Percentiles rank a stretch among this genome's conserved stretches.
Conservation (phyloP, 1,284 basidiomycete genomes). For the Malassezia caprae region DNA sequence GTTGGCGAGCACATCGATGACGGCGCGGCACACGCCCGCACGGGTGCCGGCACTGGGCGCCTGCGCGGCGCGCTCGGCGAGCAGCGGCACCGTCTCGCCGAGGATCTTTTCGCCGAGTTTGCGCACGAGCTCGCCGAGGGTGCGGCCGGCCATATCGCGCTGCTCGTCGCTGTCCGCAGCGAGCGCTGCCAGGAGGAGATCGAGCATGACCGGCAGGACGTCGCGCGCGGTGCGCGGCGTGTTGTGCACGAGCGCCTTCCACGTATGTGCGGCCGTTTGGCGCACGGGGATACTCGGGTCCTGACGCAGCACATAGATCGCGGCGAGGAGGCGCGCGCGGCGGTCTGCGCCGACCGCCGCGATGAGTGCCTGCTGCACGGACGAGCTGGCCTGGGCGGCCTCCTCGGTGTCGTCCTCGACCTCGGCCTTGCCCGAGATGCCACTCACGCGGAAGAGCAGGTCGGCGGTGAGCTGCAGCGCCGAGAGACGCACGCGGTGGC, state of each 20-base stretch:
- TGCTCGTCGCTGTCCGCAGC: conserved; percentile 73
- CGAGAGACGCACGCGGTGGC: conserved; percentile 81
- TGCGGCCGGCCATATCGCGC: conserved; percentile 62
- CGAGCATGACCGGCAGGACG: conserved; percentile 63
- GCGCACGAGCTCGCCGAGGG: conserved; percentile 65
- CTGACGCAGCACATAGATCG: conserved; percentile 85
- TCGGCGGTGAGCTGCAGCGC: conserved; percentile 94
- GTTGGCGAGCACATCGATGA: conserved; percentile 82
- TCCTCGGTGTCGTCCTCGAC: conserved; percentile 73
- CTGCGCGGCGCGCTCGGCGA: conserved; percentile 57
- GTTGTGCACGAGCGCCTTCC: conserved; percentile 92
- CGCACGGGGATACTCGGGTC: conserved; percentile 83
- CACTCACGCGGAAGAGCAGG: conserved; percentile 92
- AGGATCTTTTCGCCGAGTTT: conserved; percentile 92
- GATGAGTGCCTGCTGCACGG: conserved; percentile 62
- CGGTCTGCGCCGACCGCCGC: conserved; percentile 81
- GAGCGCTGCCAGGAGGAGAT: conserved; percentile 61
- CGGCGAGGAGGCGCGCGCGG: conserved; percentile 78
- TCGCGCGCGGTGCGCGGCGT: conserved; percentile 65
- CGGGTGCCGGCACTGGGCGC: conserved; percentile 67
- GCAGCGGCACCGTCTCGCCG: conserved; percentile 68
- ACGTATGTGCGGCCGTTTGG: conserved; percentile 86
- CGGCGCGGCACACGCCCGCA: conserved; percentile 75
- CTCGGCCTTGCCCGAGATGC: conserved; percentile 82
- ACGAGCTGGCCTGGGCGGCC: conserved; percentile 44